Evolutionary conservation across 495 filamentous ascomycete genomes (phyloP).

Genomic region (Cercophora sp.): DNA sequence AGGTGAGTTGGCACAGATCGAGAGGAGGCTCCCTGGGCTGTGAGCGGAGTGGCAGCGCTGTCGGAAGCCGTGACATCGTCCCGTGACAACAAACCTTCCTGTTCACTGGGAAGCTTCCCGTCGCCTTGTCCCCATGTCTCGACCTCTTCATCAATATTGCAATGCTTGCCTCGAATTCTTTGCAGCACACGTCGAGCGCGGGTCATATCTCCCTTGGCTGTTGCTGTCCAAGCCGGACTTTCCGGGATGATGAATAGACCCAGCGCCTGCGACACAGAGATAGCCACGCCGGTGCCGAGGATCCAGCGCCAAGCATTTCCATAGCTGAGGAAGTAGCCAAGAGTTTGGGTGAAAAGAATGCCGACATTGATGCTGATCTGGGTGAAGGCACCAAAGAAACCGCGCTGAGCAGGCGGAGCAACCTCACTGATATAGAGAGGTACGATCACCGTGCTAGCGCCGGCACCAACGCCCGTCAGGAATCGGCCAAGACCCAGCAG

Average conservation of each 20-base stretch:
- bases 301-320: constrained; percentile 79
- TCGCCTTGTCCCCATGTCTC: constrained; percentile 53
- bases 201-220: constrained; percentile 54
- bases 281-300: constrained; percentile 63
- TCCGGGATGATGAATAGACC: constrained; percentile 72
- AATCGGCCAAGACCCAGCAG: constrained; percentile 69
- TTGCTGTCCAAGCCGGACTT: constrained; percentile 78
- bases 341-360: constrained; percentile 74
- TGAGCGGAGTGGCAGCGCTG: constrained; percentile 37
- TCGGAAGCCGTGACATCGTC: constrained; percentile 30
- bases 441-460: constrained; percentile 84
- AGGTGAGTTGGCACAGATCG: constrained; percentile 43
- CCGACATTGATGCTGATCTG: constrained; percentile 94
- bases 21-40: constrained; percentile 31
- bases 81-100: constrained; percentile 42
- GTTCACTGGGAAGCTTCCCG: constrained; percentile 34
- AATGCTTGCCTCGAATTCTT: constrained; percentile 65
- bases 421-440: constrained; percentile 95
- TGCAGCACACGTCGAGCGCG: constrained; percentile 64
- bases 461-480: constrained; percentile 77
- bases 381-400: constrained; percentile 86
- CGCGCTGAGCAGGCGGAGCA: constrained; percentile 70
- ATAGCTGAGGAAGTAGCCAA: constrained; percentile 82
- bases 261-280: constrained; percentile 61
- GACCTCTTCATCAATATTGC: constrained; percentile 71